Evolutionary conservation across 805 yeast species (phyloP), one percentile per base, ranked within the genome.

Genomic region (Sugiyamaella boreocaroliniensis): DNA sequence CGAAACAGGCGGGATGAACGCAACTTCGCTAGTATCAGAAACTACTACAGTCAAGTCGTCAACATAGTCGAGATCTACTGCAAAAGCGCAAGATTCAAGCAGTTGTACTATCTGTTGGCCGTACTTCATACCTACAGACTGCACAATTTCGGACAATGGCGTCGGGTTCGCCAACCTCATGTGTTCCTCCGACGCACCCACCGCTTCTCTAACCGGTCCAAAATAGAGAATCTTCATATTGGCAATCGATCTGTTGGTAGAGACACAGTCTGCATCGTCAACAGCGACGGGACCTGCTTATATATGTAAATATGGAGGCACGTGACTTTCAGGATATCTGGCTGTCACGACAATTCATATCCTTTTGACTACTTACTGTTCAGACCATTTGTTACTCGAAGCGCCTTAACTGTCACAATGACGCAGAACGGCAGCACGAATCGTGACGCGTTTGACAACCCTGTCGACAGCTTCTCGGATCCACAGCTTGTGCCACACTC

Each of bases 401-500:
- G 6, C n/a, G 26, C 6, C 26, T 22, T 22, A 22, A 22, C 6
- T 4, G 26, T 6, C 26, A 22, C 3, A 22, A 32, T 32, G 37
- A 32, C 37, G 12, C 37, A 32, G 37, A 32, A 32, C 8, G 37
- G 37, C n/a, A 22, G 26, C 6, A 9, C 37, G 3, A 10, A 32
- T 14, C 37, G 37, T 4, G 11, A 32, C n/a, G n/a, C 37, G 37
- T 10, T 67, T 14, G 60, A 55, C 22, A 50, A 32, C 8, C 37
- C 37, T 10, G 37, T 67, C 12, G 60, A 55, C 22, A 50, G 50
- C 41, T 64, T 65, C 47, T 52, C 55, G 9, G 58, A 58, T 47
- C 55, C 61, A 8, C 60, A 56, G 7, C 61, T 61, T 45, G 69
- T 66, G 9, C 63, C 69, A 7, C 66, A 66, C 45, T 58, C 51